phyloP scores from a whole-genome alignment of 2,329 filamentous ascomycete species.

The Ophiocordyceps camponoti-saundersi region DNA sequence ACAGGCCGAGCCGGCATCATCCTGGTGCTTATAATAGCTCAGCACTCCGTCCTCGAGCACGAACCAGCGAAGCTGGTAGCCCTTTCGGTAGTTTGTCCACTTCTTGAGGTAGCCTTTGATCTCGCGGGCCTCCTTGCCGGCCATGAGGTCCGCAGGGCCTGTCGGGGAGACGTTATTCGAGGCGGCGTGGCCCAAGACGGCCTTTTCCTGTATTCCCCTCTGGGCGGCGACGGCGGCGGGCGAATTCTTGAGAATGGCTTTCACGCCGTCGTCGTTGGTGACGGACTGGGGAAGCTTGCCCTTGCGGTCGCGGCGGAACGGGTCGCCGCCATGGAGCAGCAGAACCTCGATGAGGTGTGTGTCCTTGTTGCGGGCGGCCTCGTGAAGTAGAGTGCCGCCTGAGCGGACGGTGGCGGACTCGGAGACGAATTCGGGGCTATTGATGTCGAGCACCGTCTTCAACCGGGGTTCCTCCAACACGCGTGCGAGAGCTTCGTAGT shows the following conservation, averaged over 20 bases:
- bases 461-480: conserved; percentile 73
- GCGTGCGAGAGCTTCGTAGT: conserved; percentile 64
- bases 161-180: conserved; percentile 36
- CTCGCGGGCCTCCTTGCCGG: conserved; percentile 75
- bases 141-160: conserved; percentile 40
- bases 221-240: conserved; percentile 90
- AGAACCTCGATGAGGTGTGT: conserved; percentile 77
- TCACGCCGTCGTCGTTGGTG: conserved; percentile 83
- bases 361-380: conserved; percentile 79
- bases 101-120: conserved; percentile 99
- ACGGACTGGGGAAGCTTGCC: conserved; percentile 93
- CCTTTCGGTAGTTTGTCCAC: conserved; percentile 97
- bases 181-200: conserved; percentile 63
- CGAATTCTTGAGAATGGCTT: conserved; percentile 79
- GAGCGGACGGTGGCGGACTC: conserved; percentile 61
- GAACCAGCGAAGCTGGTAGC: conserved; percentile 95
- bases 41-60: conserved; percentile 92
- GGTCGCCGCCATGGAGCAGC: conserved; percentile 85
- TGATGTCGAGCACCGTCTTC: conserved; percentile 79
- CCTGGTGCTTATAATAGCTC: conserved; percentile 98
- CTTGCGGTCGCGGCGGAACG: conserved; percentile 85
- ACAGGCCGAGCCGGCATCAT: conserved; percentile 89
- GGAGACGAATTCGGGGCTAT: conserved; percentile 74
- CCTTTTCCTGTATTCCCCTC: conserved; percentile 91
- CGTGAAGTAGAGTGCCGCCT: conserved; percentile 86